These are phyloP conservation scores for Moricandia moricandioides DNA, from an alignment of 345 rosid genomes.

Conservation along the genomic window DNA sequence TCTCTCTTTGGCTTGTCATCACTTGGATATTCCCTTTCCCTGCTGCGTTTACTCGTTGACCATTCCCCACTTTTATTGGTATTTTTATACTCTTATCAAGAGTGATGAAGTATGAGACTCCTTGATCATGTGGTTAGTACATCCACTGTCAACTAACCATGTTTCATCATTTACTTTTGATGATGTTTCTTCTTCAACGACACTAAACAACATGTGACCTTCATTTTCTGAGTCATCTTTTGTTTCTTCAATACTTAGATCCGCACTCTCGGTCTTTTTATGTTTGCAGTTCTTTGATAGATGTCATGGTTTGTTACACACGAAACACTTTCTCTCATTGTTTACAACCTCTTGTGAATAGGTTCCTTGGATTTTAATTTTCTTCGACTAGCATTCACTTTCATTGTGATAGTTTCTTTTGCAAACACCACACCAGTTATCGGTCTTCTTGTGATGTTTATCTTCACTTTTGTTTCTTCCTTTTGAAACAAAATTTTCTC, in stretches of 20 bases:
- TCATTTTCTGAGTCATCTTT: not conserved
- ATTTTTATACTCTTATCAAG: not conserved
- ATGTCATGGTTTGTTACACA: not conserved
- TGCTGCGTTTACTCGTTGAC: not conserved
- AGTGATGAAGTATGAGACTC: not conserved
- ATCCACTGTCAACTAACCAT: not conserved
- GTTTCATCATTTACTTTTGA: not conserved
- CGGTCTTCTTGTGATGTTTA: not conserved
- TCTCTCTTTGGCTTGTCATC: not conserved
- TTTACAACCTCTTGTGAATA: not conserved
- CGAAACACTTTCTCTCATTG: not conserved
- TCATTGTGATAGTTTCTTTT: not conserved
- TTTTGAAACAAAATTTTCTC: not conserved
- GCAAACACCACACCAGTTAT: not conserved
- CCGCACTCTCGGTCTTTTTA: not conserved
- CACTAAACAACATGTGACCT: not conserved
- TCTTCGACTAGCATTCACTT: not conserved
- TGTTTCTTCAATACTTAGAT: not conserved
- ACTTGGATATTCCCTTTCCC: not conserved
- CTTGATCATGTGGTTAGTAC: not conserved
- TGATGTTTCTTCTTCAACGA: not conserved
- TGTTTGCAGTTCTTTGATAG: not conserved
- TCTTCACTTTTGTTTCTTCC: not conserved
- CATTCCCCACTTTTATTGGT: not conserved
- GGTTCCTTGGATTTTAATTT: not conserved